Percentiles rank a stretch among this genome's conserved stretches.
Evolutionary conservation across 2,329 filamentous ascomycete species (phyloP).

Genomic region (Stagonosporopsis tanaceti): DNA sequence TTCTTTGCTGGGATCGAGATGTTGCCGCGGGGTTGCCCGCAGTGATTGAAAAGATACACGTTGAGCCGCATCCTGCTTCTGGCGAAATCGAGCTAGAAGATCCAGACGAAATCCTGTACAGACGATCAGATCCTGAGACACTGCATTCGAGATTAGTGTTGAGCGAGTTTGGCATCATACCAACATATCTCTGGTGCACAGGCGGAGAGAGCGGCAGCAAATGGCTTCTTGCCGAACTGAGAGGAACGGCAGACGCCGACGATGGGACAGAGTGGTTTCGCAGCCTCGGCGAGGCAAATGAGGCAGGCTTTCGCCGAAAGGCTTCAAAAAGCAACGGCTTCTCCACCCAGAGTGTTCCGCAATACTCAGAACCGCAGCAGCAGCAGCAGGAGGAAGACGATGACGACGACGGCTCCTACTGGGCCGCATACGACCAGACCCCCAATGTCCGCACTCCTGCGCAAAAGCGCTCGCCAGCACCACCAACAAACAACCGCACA

Average conservation of each 20-base stretch:
- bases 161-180: conserved; percentile 67
- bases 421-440: conserved; percentile 79
- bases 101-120: conserved; percentile 67
- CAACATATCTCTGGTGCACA: conserved; percentile 74
- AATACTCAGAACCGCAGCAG: conserved; percentile 26
- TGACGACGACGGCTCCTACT: conserved; percentile 81
- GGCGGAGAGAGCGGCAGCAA: conserved; percentile 70
- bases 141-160: conserved; percentile 72
- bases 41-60: conserved; percentile 66
- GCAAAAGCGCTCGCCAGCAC: conserved; percentile 68
- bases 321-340: conserved; percentile 30
- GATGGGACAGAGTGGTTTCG: conserved; percentile 67
- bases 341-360: conserved; percentile 16
- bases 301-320: conserved; percentile 50
- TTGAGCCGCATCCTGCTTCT: conserved; percentile 83
- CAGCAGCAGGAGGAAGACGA: conserved; percentile 68
- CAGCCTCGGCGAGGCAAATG: conserved; percentile 68
- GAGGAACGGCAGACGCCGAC: conserved; percentile 62
- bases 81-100: conserved; percentile 82
- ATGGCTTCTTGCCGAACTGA: conserved; percentile 78
- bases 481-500: conserved; percentile 51
- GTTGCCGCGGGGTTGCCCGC: conserved; percentile 67
- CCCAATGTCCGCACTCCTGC: conserved; percentile 59
- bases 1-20: conserved; percentile 73
- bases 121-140: conserved; percentile 77